A percentile compares a stretch with the other conserved stretches of the same genome.
These are phyloP conservation scores for Pythium dissotocum DNA, from an alignment of 352 stramenopile species.

Conservation along the genomic window DNA sequence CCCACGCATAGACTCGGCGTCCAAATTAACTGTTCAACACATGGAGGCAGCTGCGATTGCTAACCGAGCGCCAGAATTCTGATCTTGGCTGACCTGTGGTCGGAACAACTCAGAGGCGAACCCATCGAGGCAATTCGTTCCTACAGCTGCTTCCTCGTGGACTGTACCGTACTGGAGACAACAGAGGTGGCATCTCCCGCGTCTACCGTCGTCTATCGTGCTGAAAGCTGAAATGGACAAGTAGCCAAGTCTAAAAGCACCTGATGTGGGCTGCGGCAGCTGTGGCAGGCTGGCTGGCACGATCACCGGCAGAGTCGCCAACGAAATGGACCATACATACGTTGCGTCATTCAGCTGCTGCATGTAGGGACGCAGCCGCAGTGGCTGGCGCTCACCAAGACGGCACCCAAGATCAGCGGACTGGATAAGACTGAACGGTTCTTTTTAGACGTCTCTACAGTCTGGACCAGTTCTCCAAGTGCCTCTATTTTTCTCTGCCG, in stretches of 20 bases:
- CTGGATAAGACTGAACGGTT: not conserved
- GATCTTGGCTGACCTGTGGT: not conserved
- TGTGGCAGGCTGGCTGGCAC: not conserved
- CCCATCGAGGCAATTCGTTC: not conserved
- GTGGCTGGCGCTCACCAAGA: not conserved
- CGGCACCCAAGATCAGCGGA: not conserved
- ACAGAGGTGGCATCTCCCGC: slow-evolving; percentile 13
- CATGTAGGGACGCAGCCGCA: not conserved
- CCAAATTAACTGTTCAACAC: not conserved
- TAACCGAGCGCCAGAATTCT: not conserved
- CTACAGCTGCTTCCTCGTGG: slow-evolving; percentile 7
- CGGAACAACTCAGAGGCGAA: slow-evolving; percentile 4
- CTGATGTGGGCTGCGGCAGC: not conserved
- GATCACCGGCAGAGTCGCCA: not conserved
- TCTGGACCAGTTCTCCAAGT: not conserved
- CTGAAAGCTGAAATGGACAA: slow-evolving; percentile 1
- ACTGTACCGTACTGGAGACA: slow-evolving; percentile 23
- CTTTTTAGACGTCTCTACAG: not conserved
- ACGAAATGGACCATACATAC: not conserved
- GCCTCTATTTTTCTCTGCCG: not conserved
- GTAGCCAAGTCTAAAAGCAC: not conserved
- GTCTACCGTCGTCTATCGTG: too few relatives aligned
- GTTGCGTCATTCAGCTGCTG: not conserved
- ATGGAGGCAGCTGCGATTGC: not conserved
- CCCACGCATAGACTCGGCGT: not conserved